phyloP scores from a whole-genome alignment of 257 asterid species.

The Salvia splendens region DNA sequence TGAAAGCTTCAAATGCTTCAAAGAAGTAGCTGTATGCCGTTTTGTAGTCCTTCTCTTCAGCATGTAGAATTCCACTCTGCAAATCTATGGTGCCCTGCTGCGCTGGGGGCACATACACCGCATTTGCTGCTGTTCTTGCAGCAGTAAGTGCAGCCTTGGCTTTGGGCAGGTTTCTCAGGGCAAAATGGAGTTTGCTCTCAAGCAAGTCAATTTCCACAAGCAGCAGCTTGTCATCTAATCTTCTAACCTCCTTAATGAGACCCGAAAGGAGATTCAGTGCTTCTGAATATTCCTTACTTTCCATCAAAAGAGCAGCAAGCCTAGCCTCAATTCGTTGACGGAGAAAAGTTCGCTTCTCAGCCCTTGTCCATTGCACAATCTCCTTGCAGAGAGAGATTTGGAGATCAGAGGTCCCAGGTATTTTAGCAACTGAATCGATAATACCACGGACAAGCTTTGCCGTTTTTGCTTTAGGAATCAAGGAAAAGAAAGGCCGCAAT shows the following conservation, averaged over 20 bases:
- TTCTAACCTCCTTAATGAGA: constrained; percentile 62
- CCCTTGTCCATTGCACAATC: constrained; percentile 62
- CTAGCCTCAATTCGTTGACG: constrained; percentile 65
- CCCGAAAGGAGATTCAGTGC: constrained; percentile 63
- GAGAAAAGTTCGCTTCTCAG: constrained; percentile 62
- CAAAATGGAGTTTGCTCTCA: constrained; percentile 70
- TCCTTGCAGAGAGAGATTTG: constrained; percentile 67
- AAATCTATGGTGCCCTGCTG: constrained; percentile 64
- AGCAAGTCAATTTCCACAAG: constrained; percentile 64
- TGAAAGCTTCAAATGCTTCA: constrained; percentile 71
- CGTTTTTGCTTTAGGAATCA: constrained; percentile 70
- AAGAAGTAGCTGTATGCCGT: constrained; percentile 64
- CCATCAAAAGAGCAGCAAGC: constrained; percentile 63
- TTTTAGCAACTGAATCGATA: constrained; percentile 59
- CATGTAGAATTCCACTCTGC: constrained; percentile 67
- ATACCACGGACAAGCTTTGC: constrained; percentile 63
- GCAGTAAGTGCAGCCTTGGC: constrained; percentile 74
- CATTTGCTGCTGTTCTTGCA: constrained; percentile 72
- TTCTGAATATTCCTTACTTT: constrained; percentile 57
- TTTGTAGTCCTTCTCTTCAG: constrained; percentile 67
- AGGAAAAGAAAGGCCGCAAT: constrained; percentile 57
- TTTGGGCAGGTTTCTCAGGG: constrained; percentile 61
- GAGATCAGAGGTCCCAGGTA: constrained; percentile 61
- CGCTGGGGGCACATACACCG: constrained; percentile 68
- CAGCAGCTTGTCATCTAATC: constrained; percentile 62